Percentiles rank a stretch among this genome's conserved stretches.
Evolutionary conservation across 176 grass and related monocot genomes (phyloP).

Genomic region (Dendrocalamus sinicus): DNA sequence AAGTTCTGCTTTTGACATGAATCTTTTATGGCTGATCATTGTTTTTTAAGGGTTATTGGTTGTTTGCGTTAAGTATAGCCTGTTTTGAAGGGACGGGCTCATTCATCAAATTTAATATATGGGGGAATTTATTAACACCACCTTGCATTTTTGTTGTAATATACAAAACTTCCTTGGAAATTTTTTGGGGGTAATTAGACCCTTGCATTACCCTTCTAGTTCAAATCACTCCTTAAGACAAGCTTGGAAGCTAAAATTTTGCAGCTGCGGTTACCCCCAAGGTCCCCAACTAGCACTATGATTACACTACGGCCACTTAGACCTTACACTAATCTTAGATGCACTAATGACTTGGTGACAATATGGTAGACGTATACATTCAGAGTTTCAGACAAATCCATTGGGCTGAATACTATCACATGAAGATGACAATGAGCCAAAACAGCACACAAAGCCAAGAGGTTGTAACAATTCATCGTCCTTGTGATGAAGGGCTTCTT

Average conservation of each 20-base stretch:
- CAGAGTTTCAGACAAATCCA: background rate
- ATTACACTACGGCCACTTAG: background rate
- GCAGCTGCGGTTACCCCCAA: background rate
- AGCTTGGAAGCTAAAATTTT: background rate
- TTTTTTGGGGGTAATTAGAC: background rate
- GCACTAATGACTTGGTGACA: background rate
- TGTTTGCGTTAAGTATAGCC: background rate
- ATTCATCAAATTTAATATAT: slow-evolving; percentile 1
- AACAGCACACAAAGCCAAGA: background rate
- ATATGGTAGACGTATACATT: background rate
- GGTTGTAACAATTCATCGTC: background rate
- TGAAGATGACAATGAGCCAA: background rate
- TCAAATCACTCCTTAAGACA: background rate
- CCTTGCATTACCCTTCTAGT: background rate
- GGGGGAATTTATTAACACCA: background rate
- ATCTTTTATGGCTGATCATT: background rate
- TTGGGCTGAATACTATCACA: background rate
- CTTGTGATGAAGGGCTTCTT: background rate
- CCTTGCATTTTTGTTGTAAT: background rate
- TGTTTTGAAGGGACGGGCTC: background rate
- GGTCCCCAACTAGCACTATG: background rate
- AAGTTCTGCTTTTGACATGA: background rate
- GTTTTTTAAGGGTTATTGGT: background rate
- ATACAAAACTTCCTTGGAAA: background rate
- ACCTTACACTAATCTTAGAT: background rate